A percentile compares a stretch with the other conserved stretches of the same genome.
Evolutionary conservation across 257 asterid genomes (phyloP).

Genomic region (Nemophila menziesii): DNA sequence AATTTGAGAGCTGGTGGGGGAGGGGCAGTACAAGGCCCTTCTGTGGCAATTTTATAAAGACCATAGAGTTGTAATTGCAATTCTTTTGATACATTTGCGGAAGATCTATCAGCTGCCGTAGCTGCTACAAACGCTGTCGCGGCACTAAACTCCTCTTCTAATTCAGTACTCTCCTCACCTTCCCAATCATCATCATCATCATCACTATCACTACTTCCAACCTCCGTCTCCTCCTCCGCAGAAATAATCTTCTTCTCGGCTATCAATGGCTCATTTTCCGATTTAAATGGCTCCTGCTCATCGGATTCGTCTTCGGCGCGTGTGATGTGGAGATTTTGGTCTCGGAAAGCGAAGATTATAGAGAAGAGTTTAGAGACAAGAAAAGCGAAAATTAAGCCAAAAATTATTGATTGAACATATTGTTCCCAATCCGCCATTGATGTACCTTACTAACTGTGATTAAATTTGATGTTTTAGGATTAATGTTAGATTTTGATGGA

Average conservation of each 20-base stretch:
- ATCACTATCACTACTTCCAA: constrained; percentile 18
- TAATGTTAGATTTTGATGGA: too few species aligned
- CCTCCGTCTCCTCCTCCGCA: constrained; percentile 4
- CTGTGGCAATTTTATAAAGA: constrained; percentile 85
- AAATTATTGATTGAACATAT: constrained; percentile 42
- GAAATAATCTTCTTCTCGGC: neutral
- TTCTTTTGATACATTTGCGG: constrained; percentile 58
- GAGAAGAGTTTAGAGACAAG: constrained; percentile 83
- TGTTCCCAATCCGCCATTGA: constrained; percentile 71
- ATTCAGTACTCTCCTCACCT: constrained; percentile 91
- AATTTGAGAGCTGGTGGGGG: constrained; percentile 91
- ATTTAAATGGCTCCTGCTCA: neutral
- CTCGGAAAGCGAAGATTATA: constrained; percentile 78
- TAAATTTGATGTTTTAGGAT: too few species aligned
- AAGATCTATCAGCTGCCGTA: constrained; percentile 63
- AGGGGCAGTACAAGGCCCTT: constrained; percentile 76
- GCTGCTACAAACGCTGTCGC: constrained; percentile 95
- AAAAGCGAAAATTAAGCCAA: constrained; percentile 72
- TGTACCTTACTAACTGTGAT: neutral
- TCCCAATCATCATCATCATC: constrained; percentile 90
- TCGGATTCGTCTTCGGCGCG: constrained; percentile 27
- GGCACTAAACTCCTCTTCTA: constrained; percentile 88
- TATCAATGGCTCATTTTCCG: constrained; percentile 39
- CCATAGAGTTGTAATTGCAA: constrained; percentile 88
- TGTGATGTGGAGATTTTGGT: constrained; percentile 68